These are phyloP conservation scores for Closterium sp. DNA, from an alignment of 139 green algal species.

Conservation along the genomic window DNA sequence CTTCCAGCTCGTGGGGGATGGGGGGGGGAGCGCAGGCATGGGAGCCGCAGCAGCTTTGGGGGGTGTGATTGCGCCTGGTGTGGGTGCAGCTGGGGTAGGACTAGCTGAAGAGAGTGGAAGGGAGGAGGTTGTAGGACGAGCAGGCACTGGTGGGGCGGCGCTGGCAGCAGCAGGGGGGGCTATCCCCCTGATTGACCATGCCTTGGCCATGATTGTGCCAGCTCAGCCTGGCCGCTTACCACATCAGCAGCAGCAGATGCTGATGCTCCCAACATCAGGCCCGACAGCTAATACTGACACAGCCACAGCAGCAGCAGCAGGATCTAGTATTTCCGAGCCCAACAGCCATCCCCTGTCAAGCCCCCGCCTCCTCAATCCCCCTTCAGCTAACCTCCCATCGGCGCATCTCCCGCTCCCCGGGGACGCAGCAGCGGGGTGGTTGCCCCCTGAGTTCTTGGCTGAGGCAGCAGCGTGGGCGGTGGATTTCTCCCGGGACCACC, in stretches of 20 bases:
- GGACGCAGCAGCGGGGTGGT: background rate
- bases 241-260: background rate
- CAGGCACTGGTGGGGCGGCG: background rate
- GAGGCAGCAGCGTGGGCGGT: background rate
- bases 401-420: background rate
- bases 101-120: background rate
- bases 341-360: background rate
- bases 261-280: background rate
- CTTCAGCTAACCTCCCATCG: background rate
- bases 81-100: background rate
- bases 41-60: background rate
- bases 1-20: background rate
- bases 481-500: slow-evolving; percentile 15
- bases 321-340: background rate
- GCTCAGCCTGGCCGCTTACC: background rate
- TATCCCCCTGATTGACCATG: background rate
- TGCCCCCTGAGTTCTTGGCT: background rate
- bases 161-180: background rate
- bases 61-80: background rate
- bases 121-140: background rate
- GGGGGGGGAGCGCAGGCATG: background rate
- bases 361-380: background rate
- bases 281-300: background rate
- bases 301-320: background rate
- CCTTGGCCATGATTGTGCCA: background rate